Evolutionary conservation across 805 yeast genomes (phyloP).

Genomic region (Saccharomyces paradoxus): DNA sequence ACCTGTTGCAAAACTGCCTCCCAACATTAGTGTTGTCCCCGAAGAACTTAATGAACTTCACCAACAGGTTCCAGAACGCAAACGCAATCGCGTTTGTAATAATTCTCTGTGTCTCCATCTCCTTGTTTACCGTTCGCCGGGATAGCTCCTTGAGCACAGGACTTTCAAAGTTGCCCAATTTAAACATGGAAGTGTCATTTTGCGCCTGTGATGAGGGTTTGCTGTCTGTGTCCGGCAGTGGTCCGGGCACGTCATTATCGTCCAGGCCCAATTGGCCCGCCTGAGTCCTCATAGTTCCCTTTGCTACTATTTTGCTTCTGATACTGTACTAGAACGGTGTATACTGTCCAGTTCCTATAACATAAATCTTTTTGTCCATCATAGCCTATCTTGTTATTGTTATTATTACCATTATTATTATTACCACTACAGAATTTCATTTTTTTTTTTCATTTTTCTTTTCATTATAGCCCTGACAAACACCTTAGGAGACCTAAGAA

Average conservation of each 20-base stretch:
- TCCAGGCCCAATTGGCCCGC: background rate
- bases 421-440: background rate
- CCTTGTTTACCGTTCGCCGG: conserved; percentile 35
- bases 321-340: background rate
- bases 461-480: background rate
- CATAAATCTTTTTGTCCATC: background rate
- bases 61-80: conserved; percentile 24
- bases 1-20: conserved; percentile 3
- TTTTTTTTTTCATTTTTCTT: background rate
- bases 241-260: background rate
- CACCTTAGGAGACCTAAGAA: background rate
- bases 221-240: background rate
- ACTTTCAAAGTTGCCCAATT: conserved; percentile 25
- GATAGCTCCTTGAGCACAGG: conserved; percentile 26
- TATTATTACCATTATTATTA: background rate
- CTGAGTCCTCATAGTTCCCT: background rate
- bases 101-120: conserved; percentile 31
- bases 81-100: conserved; percentile 29
- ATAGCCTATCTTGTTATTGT: background rate
- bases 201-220: background rate
- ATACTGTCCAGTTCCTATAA: background rate
- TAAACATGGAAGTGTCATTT: background rate
- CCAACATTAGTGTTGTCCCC: conserved; percentile 13
- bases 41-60: conserved; percentile 15
- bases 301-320: background rate